Percentiles rank a stretch among this genome's conserved stretches.
Evolutionary conservation across 257 asterid genomes (phyloP).

Genomic region (Nicotiana obtusifolia): DNA sequence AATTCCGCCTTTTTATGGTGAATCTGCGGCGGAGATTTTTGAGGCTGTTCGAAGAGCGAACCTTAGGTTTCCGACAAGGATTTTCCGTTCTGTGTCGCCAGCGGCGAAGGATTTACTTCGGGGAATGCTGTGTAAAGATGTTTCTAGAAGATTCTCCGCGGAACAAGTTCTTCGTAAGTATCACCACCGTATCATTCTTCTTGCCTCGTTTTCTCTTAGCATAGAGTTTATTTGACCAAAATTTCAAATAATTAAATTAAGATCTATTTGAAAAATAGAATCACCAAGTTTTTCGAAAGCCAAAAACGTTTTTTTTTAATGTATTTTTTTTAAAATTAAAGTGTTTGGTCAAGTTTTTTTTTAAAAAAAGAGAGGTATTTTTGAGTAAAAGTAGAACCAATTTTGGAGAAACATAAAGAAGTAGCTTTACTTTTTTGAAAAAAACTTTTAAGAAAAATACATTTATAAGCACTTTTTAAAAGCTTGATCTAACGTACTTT

Average conservation of each 20-base stretch:
- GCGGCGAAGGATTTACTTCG: slow-evolving; percentile 34
- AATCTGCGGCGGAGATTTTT: slow-evolving; percentile 24
- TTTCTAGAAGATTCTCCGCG: slow-evolving; percentile 28
- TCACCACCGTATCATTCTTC: background rate
- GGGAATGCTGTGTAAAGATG: slow-evolving; percentile 32
- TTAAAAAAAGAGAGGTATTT: too few relatives aligned
- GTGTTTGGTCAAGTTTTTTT: too few relatives aligned
- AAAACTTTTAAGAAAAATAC: too few relatives aligned
- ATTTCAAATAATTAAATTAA: background rate
- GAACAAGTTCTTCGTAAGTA: slow-evolving; percentile 37
- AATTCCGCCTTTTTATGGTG: slow-evolving; percentile 34
- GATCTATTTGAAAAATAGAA: background rate
- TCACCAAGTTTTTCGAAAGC: too few relatives aligned
- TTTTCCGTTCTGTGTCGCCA: slow-evolving; percentile 22
- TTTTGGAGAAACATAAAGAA: too few relatives aligned
- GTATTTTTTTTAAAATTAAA: too few relatives aligned
- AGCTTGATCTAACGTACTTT: too few relatives aligned
- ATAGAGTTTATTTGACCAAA: background rate
- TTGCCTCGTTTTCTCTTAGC: background rate
- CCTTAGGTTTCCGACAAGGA: slow-evolving; percentile 27
- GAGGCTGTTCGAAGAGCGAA: slow-evolving; percentile 32
- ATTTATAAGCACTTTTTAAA: too few relatives aligned
- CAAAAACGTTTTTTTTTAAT: too few relatives aligned
- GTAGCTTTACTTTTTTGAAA: too few relatives aligned
- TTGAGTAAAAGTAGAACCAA: too few relatives aligned